These are phyloP conservation scores for Onygenales sp. DNA, from an alignment of 2,329 filamentous ascomycete genomes.

Conservation along the genomic window DNA sequence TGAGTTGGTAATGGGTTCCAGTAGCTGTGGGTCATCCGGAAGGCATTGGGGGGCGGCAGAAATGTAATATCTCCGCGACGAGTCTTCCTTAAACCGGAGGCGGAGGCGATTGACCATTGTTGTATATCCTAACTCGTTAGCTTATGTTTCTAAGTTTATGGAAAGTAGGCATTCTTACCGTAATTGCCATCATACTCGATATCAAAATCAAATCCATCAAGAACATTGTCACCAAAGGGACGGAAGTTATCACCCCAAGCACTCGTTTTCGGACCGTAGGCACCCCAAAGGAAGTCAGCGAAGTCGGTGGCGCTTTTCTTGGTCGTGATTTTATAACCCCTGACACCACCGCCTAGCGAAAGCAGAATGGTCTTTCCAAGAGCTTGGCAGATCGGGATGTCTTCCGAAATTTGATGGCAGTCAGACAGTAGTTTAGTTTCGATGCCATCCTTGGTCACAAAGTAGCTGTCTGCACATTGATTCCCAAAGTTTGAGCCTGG, in stretches of 20 bases:
- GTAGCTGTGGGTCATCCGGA: slow-evolving; percentile 39
- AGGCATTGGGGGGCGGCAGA: slow-evolving; percentile 46
- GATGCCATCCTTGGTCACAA: slow-evolving; percentile 21
- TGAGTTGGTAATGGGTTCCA: slow-evolving; percentile 34
- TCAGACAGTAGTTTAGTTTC: slow-evolving; percentile 32
- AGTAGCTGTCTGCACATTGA: slow-evolving; percentile 38
- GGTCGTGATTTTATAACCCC: slow-evolving; percentile 33
- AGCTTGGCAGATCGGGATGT: slow-evolving; percentile 32
- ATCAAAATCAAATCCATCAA: slow-evolving; percentile 48
- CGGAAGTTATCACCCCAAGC: slow-evolving; percentile 31
- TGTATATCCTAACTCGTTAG: slow-evolving; percentile 30
- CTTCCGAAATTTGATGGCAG: slow-evolving; percentile 36
- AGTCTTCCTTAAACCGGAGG: slow-evolving; percentile 25
- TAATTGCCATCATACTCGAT: slow-evolving; percentile 24
- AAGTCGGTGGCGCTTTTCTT: slow-evolving; percentile 34
- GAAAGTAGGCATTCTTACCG: slow-evolving; percentile 14
- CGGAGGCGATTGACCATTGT: slow-evolving; percentile 41
- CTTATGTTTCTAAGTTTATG: neutral
- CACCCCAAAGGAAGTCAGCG: slow-evolving; percentile 41
- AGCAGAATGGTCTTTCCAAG: slow-evolving; percentile 37
- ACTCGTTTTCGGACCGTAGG: slow-evolving; percentile 37
- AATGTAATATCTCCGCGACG: slow-evolving; percentile 36
- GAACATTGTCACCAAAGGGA: slow-evolving; percentile 36
- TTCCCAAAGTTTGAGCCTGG: slow-evolving; percentile 50
- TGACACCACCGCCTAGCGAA: slow-evolving; percentile 38